Conservation (phyloP, 164 flowering plant genomes). For the Paratinospora sagittata region DNA sequence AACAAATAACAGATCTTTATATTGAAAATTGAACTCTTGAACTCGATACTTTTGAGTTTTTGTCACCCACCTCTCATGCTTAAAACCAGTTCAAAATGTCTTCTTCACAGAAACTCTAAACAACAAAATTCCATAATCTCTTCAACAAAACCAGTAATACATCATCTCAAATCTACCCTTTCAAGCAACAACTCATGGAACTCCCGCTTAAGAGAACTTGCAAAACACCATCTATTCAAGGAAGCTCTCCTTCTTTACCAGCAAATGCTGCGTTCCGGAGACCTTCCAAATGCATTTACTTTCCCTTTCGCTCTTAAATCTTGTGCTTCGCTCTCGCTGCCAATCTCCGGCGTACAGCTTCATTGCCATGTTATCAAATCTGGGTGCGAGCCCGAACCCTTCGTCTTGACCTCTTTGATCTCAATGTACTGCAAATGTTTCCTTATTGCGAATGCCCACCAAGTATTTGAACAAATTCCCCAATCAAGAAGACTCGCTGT, state of each 20-base stretch:
- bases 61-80: too few species aligned
- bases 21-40: too few species aligned
- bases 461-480: constrained; percentile 61
- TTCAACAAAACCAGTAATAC: neutral
- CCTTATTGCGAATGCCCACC: constrained; percentile 32
- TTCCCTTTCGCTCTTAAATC: constrained; percentile 82
- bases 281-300: constrained; percentile 63
- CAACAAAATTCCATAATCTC: neutral
- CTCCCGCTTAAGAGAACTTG: constrained; percentile 46
- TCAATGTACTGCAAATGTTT: constrained; percentile 52
- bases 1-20: too few species aligned
- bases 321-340: constrained; percentile 55
- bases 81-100: too few species aligned
- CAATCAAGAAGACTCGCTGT: constrained; percentile 28
- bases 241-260: constrained; percentile 58
- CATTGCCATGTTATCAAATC: constrained; percentile 55
- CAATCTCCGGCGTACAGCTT: constrained; percentile 51
- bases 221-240: constrained; percentile 42
- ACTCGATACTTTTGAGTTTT: too few species aligned
- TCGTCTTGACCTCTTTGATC: constrained; percentile 58
- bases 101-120: too few species aligned
- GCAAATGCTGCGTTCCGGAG: constrained; percentile 60
- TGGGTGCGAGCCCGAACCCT: constrained; percentile 53
- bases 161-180: neutral
- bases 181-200: constrained; percentile 41